Conservation (phyloP, 768 basidiomycete genomes). For the Calvatia gigantea region DNA sequence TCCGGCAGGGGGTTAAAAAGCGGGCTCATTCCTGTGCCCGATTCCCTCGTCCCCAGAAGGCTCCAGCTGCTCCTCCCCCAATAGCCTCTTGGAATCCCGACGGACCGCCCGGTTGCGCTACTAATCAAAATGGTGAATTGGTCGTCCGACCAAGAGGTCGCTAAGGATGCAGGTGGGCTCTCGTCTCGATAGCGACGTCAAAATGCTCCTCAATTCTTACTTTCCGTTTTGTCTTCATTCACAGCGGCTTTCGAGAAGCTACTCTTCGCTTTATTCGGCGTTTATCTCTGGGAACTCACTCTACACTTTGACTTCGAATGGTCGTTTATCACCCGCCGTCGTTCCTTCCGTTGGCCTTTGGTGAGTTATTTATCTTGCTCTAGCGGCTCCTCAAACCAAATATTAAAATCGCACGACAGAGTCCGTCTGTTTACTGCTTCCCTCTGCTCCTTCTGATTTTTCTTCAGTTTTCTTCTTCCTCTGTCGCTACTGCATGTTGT, state of each 20-base stretch:
- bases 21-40: background rate
- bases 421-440: slow-evolving; percentile 17
- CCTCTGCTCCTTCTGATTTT: slow-evolving; percentile 10
- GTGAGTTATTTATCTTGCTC: slow-evolving; percentile 35
- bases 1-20: slow-evolving; percentile 7
- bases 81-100: background rate
- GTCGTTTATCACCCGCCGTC: slow-evolving; percentile 55
- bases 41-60: slow-evolving; percentile 4
- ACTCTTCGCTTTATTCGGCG: slow-evolving; percentile 60
- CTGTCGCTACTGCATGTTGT: slow-evolving; percentile 70
- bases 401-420: background rate
- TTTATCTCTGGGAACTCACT: slow-evolving; percentile 67
- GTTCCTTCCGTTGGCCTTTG: slow-evolving; percentile 66
- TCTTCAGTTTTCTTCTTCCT: slow-evolving; percentile 58
- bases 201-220: background rate
- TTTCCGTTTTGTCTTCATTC: background rate
- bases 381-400: background rate
- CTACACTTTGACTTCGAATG: slow-evolving; percentile 64
- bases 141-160: slow-evolving; percentile 40
- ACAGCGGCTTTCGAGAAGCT: slow-evolving; percentile 59
- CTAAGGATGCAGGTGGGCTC: slow-evolving; percentile 36
- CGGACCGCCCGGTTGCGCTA: slow-evolving; percentile 1
- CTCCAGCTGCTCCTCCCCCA: background rate
- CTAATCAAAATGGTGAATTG: slow-evolving; percentile 45
- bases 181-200: background rate